phyloP scores from a whole-genome alignment of 805 yeast genomes.

The Sugiyamaella qingdaonensis region DNA sequence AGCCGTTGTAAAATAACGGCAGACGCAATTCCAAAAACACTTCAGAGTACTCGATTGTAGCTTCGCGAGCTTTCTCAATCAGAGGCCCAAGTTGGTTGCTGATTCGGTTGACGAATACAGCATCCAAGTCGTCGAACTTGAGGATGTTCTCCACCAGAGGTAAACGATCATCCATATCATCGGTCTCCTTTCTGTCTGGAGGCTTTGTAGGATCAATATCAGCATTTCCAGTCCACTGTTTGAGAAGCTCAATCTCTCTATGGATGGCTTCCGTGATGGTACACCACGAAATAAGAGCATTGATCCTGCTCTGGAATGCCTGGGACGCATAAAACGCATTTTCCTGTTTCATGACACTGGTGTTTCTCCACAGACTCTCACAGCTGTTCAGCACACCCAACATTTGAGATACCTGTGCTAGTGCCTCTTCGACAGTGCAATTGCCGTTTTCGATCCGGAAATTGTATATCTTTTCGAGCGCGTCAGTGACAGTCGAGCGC shows the following conservation, averaged over 20 bases:
- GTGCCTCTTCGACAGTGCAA: slow-evolving; percentile 36
- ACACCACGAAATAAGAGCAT: slow-evolving; percentile 81
- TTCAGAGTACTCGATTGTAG: slow-evolving; percentile 58
- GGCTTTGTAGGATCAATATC: slow-evolving; percentile 57
- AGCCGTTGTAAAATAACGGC: slow-evolving; percentile 63
- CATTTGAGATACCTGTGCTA: slow-evolving; percentile 49
- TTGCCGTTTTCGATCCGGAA: slow-evolving; percentile 36
- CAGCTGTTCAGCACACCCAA: slow-evolving; percentile 61
- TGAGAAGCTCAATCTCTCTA: slow-evolving; percentile 55
- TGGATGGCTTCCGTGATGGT: slow-evolving; percentile 67
- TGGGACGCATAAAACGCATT: slow-evolving; percentile 65
- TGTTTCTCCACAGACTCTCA: slow-evolving; percentile 74
- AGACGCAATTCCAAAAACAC: slow-evolving; percentile 64
- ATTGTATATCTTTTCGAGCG: slow-evolving; percentile 62
- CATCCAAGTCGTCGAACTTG: slow-evolving; percentile 50
- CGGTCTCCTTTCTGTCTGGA: slow-evolving; percentile 28
- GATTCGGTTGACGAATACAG: slow-evolving; percentile 65
- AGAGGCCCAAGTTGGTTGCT: slow-evolving; percentile 72
- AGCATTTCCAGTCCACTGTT: slow-evolving; percentile 80
- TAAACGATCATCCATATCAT: slow-evolving; percentile 48
- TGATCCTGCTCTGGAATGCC: slow-evolving; percentile 61
- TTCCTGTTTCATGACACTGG: slow-evolving; percentile 71
- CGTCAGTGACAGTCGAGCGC: slow-evolving; percentile 66
- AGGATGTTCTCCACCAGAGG: slow-evolving; percentile 79
- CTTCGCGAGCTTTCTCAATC: slow-evolving; percentile 73